Evolutionary conservation across 2,329 filamentous ascomycete species (phyloP), one percentile per base, ranked within the genome.

Genomic region (Macrophomina pseudophaseolina): DNA sequence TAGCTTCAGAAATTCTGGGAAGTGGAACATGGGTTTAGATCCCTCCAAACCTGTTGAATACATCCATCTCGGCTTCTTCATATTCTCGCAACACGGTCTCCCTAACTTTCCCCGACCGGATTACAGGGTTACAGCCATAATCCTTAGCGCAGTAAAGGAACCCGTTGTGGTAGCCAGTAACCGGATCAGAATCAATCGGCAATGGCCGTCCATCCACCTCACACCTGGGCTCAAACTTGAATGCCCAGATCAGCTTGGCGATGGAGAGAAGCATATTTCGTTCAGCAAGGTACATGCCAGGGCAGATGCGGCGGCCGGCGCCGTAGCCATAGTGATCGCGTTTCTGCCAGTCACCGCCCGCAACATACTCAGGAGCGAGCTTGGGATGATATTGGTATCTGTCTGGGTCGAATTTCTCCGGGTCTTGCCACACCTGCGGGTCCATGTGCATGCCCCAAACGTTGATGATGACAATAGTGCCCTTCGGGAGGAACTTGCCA

Each of bases 201-300:
- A 33, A 28, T 1, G 52, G 52, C 23, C 54, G 46, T 68, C n/a
- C n/a, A n/a, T n/a, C n/a, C n/a, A n/a, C n/a, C n/a, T n/a, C n/a
- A n/a, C n/a, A n/a, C n/a, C n/a, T n/a, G n/a, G n/a, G n/a, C n/a
- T n/a, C 53, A 32, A 71, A 69, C 3, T 56, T 30, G n/a, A 68
- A 64, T 1, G 63, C 69, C 69, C 69, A 71, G 28, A 65, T 18
- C 16, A 65, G 14, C 23, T 58, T 54, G 3, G 49, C 42, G 14
- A 58, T 48, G 4, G 28, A 5, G 5, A 58, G 75, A 68, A 83
- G 84, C n/a, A 86, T 69, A 11, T 78, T 80, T 4, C 81, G 80
- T 65, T 84, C 82, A 0, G 84, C 84, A 1, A 86, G 76, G 65
- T 85, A 81, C 18, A 84, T 82, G 1, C 85, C 86, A 5, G 82